Percentiles rank a stretch among this genome's conserved stretches.
Evolutionary conservation across 805 yeast genomes (phyloP).

Genomic region (Zygoascus ofunaensis): DNA sequence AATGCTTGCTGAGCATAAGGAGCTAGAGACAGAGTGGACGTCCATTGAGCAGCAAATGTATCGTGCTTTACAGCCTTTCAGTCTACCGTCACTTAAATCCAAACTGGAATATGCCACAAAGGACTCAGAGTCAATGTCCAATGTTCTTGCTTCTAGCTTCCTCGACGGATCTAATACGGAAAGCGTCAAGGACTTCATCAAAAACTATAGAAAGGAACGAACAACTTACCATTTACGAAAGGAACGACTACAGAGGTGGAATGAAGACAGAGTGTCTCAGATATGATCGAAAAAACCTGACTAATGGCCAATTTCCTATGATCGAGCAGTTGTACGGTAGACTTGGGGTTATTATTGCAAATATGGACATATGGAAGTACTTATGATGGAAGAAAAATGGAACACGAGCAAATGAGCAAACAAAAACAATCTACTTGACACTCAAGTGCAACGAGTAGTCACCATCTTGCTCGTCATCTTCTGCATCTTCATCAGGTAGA

Average conservation of each 20-base stretch:
- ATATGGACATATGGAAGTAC: no score
- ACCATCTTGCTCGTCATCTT: constrained; percentile 24
- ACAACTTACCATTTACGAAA: constrained; percentile 36
- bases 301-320: no score
- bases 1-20: constrained; percentile 17
- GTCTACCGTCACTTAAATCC: constrained; percentile 29
- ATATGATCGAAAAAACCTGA: no score
- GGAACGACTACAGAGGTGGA: constrained; percentile 42
- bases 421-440: not conserved
- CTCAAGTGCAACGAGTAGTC: constrained; percentile 16
- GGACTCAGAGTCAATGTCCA: constrained; percentile 29
- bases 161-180: constrained; percentile 19
- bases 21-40: constrained; percentile 30
- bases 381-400: no score
- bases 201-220: constrained; percentile 35
- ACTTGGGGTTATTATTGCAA: no score
- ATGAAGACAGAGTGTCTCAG: constrained; percentile 32
- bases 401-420: no score
- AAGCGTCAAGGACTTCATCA: constrained; percentile 34
- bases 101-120: constrained; percentile 25
- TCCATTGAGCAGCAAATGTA: constrained; percentile 30
- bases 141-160: constrained; percentile 29
- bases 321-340: no score
- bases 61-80: constrained; percentile 29
- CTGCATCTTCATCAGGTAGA: constrained; percentile 32